These are phyloP conservation scores for Xylogone sp. DNA, from an alignment of 2,329 filamentous ascomycete species.

Conservation along the genomic window DNA sequence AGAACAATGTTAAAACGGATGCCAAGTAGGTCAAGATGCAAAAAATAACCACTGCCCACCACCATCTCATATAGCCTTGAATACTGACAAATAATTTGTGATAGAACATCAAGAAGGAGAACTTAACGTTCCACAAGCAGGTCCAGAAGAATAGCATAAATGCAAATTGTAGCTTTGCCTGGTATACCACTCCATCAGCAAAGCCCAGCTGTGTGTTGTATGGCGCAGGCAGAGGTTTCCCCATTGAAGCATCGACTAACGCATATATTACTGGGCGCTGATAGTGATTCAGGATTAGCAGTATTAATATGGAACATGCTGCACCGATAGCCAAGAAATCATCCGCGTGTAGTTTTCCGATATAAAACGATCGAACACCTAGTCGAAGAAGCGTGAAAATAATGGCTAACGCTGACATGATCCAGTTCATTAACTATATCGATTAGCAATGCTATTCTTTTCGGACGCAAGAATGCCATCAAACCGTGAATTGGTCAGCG, in stretches of 20 bases:
- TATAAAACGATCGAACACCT: neutral
- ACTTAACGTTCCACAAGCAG: slow-evolving; percentile 21
- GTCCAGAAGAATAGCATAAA: slow-evolving; percentile 19
- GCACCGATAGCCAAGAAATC: neutral
- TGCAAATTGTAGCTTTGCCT: slow-evolving; percentile 14
- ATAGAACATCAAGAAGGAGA: slow-evolving; percentile 18
- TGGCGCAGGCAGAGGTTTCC: neutral
- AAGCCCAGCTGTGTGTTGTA: neutral
- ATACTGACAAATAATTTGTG: slow-evolving; percentile 7
- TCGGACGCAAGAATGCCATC: neutral
- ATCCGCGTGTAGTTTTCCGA: neutral
- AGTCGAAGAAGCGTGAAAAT: neutral
- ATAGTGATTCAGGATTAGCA: neutral
- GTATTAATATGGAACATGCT: neutral
- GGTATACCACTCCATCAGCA: neutral
- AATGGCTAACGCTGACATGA: neutral
- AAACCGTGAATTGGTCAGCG: neutral
- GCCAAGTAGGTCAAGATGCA: slow-evolving; percentile 5
- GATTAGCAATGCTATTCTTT: neutral
- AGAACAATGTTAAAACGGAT: slow-evolving; percentile 3
- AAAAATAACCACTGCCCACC: slow-evolving; percentile 15
- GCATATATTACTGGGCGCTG: neutral
- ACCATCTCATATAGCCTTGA: slow-evolving; percentile 11
- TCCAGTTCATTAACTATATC: neutral
- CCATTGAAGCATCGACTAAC: neutral